These are phyloP conservation scores for Lentinula aciculospora DNA, from an alignment of 768 basidiomycete species.

Conservation along the genomic window DNA sequence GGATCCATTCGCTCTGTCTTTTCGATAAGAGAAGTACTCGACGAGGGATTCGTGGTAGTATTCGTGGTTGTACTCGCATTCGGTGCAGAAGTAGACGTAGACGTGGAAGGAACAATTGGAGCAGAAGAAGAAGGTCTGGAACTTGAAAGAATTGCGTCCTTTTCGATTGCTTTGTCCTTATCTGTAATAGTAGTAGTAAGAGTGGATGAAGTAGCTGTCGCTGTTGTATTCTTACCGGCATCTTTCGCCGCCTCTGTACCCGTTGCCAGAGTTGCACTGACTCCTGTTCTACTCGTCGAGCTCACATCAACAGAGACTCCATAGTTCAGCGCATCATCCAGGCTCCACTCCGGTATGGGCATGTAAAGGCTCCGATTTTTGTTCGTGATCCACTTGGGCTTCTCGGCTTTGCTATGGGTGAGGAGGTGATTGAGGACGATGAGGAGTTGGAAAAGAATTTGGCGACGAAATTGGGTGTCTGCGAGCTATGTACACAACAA, in stretches of 20 bases:
- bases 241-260: background rate
- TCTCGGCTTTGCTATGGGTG: conserved; percentile 65
- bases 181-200: conserved; percentile 21
- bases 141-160: conserved; percentile 23
- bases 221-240: background rate
- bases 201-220: background rate
- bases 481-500: conserved; percentile 52
- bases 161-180: conserved; percentile 70
- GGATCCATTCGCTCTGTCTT: background rate
- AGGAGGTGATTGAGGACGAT: conserved; percentile 74
- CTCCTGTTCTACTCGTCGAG: too few relatives aligned
- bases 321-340: background rate
- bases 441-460: conserved; percentile 77
- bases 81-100: background rate
- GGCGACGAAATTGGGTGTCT: conserved; percentile 89
- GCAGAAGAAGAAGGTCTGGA: background rate
- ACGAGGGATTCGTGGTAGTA: background rate
- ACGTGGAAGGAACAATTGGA: background rate
- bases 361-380: conserved; percentile 77
- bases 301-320: background rate
- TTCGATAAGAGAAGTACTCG: background rate
- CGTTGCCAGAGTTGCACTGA: background rate
- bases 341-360: conserved; percentile 64
- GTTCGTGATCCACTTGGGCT: conserved; percentile 47
- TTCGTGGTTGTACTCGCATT: background rate